phyloP scores from a whole-genome alignment of 2,329 filamentous ascomycete species.

The Mollisiaceae sp. region DNA sequence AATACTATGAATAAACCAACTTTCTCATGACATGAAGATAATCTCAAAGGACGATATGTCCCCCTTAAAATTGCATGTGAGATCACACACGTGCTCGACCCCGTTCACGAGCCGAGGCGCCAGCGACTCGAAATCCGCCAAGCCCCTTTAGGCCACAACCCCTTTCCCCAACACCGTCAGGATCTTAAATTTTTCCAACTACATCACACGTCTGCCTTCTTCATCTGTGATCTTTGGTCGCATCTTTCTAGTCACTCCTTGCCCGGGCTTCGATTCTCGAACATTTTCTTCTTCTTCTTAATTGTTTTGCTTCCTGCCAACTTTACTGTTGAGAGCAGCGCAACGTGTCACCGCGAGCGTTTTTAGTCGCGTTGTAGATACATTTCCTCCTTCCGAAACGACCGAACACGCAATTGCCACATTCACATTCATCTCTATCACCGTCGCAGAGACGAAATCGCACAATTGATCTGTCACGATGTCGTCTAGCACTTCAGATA shows the following conservation, averaged over 20 bases:
- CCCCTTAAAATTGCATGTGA: not conserved
- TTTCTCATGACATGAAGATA: no score
- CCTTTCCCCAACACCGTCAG: not conserved
- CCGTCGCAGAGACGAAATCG: constrained; percentile 23
- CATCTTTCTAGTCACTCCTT: constrained; percentile 50
- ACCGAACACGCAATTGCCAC: constrained; percentile 18
- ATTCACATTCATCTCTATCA: constrained; percentile 19
- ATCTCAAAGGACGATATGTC: not conserved
- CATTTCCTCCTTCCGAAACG: constrained; percentile 16
- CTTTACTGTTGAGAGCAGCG: constrained; percentile 23
- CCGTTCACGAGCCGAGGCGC: not conserved
- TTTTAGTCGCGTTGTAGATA: constrained; percentile 22
- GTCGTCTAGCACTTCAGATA: constrained; percentile 33
- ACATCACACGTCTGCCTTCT: constrained; percentile 16
- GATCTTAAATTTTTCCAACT: constrained; percentile 16
- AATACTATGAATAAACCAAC: no score
- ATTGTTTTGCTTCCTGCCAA: constrained; percentile 31
- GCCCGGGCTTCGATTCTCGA: constrained; percentile 27
- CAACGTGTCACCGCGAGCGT: constrained; percentile 24
- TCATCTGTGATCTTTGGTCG: constrained; percentile 29
- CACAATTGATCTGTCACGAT: constrained; percentile 25
- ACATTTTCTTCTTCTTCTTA: constrained; percentile 21
- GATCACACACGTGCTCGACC: constrained; percentile 8
- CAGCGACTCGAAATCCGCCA: not conserved
- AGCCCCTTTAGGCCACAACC: constrained; percentile 3